Conservation (phyloP, 805 yeast genomes). For the Barnettozyma californica region DNA sequence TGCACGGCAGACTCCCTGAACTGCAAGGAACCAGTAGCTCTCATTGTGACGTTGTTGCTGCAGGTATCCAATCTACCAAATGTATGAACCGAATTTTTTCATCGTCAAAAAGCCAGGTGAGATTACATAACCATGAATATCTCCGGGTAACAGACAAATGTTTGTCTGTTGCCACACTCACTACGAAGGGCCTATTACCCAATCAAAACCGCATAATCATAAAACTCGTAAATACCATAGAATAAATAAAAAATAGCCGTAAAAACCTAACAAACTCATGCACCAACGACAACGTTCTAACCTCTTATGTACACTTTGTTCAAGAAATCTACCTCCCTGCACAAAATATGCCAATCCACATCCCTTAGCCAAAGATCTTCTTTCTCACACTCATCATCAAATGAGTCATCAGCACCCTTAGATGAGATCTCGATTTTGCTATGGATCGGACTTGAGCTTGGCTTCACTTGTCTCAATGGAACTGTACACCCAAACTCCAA, state of each 20-base stretch:
- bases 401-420: background rate
- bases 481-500: constrained; percentile 4
- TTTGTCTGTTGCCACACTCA: too few relatives aligned
- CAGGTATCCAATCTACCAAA: too few relatives aligned
- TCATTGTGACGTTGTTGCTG: constrained; percentile 31
- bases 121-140: too few relatives aligned
- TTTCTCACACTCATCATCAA: constrained; percentile 4
- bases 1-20: constrained; percentile 43
- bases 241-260: background rate
- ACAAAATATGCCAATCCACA: constrained; percentile 83
- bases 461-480: constrained; percentile 9
- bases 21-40: constrained; percentile 38
- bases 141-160: too few relatives aligned
- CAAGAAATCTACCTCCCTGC: constrained; percentile 75
- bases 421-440: background rate
- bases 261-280: background rate
- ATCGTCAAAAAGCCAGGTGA: too few relatives aligned
- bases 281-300: background rate
- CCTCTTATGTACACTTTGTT: constrained; percentile 40
- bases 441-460: constrained; percentile 6
- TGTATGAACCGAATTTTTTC: too few relatives aligned
- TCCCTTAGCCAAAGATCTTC: constrained; percentile 41
- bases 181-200: too few relatives aligned
- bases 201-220: background rate
- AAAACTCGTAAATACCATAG: background rate